A percentile compares a stretch with the other conserved stretches of the same genome.
These are phyloP conservation scores for Chenopodium formosanum DNA, from an alignment of 148 eudicot genomes.

Conservation along the genomic window DNA sequence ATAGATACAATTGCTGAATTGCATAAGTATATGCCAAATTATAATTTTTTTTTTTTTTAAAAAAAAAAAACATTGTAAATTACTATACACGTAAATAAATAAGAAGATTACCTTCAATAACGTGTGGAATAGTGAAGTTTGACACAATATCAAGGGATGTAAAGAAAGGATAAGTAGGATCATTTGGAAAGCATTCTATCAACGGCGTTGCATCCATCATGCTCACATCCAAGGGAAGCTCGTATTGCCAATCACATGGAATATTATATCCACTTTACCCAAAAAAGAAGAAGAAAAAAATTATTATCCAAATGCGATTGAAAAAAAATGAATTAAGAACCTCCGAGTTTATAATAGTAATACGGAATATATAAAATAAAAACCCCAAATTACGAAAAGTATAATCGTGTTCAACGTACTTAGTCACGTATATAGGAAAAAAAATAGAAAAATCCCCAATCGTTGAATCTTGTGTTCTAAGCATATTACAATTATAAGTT, in stretches of 20 bases:
- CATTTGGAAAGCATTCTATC: slow-evolving; percentile 14
- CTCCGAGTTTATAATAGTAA: too few species aligned
- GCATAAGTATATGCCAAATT: not conserved
- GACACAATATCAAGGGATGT: slow-evolving; percentile 25
- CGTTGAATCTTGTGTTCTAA: too few species aligned
- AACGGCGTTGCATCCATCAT: slow-evolving; percentile 16
- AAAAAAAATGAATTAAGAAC: too few species aligned
- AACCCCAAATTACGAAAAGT: too few species aligned
- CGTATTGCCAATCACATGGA: slow-evolving; percentile 32
- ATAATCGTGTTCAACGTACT: too few species aligned
- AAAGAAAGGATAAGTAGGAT: slow-evolving; percentile 5
- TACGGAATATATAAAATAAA: too few species aligned
- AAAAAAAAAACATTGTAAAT: not conserved
- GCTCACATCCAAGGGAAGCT: slow-evolving; percentile 16
- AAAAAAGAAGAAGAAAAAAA: not conserved
- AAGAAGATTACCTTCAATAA: slow-evolving; percentile 6
- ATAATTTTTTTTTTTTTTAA: not conserved
- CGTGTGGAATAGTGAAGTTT: slow-evolving; percentile 8
- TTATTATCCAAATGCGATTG: not conserved
- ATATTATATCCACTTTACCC: slow-evolving; percentile 12
- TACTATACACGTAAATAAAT: not conserved
- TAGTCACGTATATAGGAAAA: too few species aligned
- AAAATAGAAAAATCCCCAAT: too few species aligned
- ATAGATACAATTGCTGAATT: too few species aligned
- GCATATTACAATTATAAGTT: too few species aligned